Evolutionary conservation across 2,329 filamentous ascomycete genomes (phyloP).

Genomic region (Lomentospora prolificans): DNA sequence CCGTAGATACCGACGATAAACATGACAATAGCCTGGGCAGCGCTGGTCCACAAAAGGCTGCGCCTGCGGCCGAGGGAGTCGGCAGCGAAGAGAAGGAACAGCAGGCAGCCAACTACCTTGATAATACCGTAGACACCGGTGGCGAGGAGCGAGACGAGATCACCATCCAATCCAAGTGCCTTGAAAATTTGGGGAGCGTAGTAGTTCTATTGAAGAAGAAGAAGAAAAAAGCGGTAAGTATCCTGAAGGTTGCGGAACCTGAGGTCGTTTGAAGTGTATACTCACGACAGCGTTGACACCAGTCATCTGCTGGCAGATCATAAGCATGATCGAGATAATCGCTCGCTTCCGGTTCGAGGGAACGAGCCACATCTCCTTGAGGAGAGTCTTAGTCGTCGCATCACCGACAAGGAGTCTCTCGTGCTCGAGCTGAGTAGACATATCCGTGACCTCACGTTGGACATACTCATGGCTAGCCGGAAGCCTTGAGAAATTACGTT

Average conservation of each 20-base stretch:
- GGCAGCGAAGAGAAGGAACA: constrained; percentile 57
- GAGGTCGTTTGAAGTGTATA: neutral
- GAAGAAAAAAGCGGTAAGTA: constrained; percentile 27
- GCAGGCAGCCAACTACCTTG: constrained; percentile 53
- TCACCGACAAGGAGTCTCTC: constrained; percentile 49
- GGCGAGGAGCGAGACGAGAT: constrained; percentile 53
- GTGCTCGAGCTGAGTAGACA: constrained; percentile 49
- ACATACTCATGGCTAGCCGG: constrained; percentile 44
- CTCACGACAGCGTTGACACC: constrained; percentile 39
- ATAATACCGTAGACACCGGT: constrained; percentile 66
- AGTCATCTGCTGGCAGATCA: constrained; percentile 67
- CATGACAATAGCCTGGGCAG: constrained; percentile 53
- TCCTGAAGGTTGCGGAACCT: neutral
- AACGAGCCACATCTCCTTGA: constrained; percentile 54
- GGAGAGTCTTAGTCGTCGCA: constrained; percentile 43
- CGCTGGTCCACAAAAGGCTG: constrained; percentile 54
- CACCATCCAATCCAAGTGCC: constrained; percentile 49
- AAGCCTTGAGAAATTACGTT: constrained; percentile 29
- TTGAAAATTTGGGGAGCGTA: constrained; percentile 62
- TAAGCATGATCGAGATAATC: constrained; percentile 47
- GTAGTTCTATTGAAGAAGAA: constrained; percentile 36
- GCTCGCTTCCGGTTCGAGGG: constrained; percentile 53
- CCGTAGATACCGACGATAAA: constrained; percentile 65
- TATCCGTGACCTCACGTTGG: constrained; percentile 49
- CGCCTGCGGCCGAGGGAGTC: constrained; percentile 58